These are phyloP conservation scores for Boletellus ananiceps DNA, from an alignment of 768 basidiomycete genomes.

Conservation along the genomic window DNA sequence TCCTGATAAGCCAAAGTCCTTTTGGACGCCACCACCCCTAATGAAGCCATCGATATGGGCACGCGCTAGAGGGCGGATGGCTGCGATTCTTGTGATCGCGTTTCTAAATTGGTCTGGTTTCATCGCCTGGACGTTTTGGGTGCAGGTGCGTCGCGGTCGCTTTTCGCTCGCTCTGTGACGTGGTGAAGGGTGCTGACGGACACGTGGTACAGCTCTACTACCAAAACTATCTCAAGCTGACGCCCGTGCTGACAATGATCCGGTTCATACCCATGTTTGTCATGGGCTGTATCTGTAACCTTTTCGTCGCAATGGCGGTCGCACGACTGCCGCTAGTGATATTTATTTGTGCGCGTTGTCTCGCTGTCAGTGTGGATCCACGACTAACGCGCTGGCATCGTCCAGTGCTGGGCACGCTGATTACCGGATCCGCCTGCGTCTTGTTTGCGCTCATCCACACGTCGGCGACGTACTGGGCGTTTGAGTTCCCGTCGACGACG, in stretches of 20 bases:
- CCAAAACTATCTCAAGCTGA: conserved; percentile 54
- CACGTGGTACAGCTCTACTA: conserved; percentile 53
- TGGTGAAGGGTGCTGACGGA: neutral
- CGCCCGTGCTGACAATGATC: conserved; percentile 57
- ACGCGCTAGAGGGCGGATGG: conserved; percentile 57
- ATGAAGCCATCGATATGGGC: conserved; percentile 62
- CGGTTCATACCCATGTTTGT: conserved; percentile 70
- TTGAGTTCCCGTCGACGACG: conserved; percentile 63
- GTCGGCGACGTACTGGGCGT: conserved; percentile 63
- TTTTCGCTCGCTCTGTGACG: neutral
- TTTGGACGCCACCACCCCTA: conserved; percentile 51
- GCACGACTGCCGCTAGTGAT: conserved; percentile 50
- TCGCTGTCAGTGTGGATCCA: neutral
- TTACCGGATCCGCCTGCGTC: conserved; percentile 55
- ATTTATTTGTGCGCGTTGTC: conserved; percentile 46
- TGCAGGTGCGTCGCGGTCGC: conserved; percentile 28
- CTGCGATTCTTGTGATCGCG: conserved; percentile 57
- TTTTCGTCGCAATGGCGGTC: conserved; percentile 58
- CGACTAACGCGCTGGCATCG: conserved; percentile 7
- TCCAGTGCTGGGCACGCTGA: conserved; percentile 47
- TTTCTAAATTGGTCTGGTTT: conserved; percentile 63
- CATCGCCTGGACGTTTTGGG: conserved; percentile 50
- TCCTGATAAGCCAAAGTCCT: conserved; percentile 16
- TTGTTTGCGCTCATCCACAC: conserved; percentile 67
- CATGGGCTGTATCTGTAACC: conserved; percentile 58